Conservation (phyloP, 2,329 filamentous ascomycete genomes). For the Graphilbum fragrans region DNA sequence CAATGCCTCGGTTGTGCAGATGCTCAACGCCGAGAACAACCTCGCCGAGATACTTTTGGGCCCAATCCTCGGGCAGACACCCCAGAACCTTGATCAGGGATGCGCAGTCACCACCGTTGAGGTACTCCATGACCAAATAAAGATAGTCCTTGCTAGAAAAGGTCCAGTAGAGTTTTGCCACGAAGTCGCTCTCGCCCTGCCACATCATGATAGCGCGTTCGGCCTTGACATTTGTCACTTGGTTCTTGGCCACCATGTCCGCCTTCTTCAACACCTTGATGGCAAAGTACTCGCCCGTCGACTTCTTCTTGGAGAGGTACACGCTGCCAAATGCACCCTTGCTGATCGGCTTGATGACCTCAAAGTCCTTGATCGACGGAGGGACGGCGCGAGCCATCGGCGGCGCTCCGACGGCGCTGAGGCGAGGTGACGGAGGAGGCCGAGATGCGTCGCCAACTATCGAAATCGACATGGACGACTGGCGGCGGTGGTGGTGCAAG, state of each 20-base stretch:
- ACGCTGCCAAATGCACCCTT: slow-evolving; percentile 98
- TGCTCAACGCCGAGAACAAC: slow-evolving; percentile 96
- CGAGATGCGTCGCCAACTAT: slow-evolving; percentile 38
- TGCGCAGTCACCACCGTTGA: slow-evolving; percentile 94
- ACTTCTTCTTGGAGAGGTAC: slow-evolving; percentile 96
- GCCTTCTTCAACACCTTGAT: slow-evolving; percentile 98
- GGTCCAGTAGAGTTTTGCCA: slow-evolving; percentile 98
- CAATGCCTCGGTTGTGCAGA: slow-evolving; percentile 84
- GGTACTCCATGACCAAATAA: slow-evolving; percentile 97
- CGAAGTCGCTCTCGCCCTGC: slow-evolving; percentile 98
- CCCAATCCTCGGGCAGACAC: slow-evolving; percentile 91
- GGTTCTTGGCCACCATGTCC: slow-evolving; percentile 99
- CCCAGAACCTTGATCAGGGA: slow-evolving; percentile 91
- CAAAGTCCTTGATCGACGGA: slow-evolving; percentile 97
- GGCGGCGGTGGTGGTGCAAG: slow-evolving; percentile 62
- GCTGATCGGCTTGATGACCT: slow-evolving; percentile 98
- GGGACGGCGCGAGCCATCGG: slow-evolving; percentile 80
- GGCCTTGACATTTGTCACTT: slow-evolving; percentile 97
- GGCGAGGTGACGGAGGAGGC: slow-evolving; percentile 66
- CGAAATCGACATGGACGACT: slow-evolving; percentile 67
- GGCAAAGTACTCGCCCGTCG: slow-evolving; percentile 93
- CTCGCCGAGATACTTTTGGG: slow-evolving; percentile 92
- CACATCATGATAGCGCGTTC: slow-evolving; percentile 99
- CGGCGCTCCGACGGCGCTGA: slow-evolving; percentile 63
- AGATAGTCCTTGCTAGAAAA: slow-evolving; percentile 99